A percentile compares a stretch with the other conserved stretches of the same genome.
Evolutionary conservation across 768 basidiomycete genomes (phyloP).

Genomic region (Wakefieldia striispora): DNA sequence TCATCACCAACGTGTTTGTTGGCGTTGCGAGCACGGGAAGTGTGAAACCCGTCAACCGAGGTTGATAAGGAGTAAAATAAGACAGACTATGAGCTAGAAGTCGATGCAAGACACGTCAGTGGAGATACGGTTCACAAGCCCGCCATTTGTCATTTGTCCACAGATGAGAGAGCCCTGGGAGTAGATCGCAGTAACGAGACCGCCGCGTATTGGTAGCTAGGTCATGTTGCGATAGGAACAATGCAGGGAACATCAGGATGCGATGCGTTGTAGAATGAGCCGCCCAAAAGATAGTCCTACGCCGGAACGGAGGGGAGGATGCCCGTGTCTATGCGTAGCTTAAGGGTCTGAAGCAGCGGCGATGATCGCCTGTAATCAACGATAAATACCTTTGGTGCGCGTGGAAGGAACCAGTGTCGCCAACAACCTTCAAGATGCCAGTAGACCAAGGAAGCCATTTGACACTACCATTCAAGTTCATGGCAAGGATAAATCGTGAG

Average conservation of each 20-base stretch:
- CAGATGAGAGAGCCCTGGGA: constrained; percentile 68
- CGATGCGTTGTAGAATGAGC: constrained; percentile 26
- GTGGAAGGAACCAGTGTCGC: too few species aligned
- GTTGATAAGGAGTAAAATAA: constrained; percentile 69
- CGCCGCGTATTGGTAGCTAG: constrained; percentile 74
- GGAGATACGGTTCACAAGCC: constrained; percentile 91
- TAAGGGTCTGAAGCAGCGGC: too few species aligned
- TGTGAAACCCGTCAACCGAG: constrained; percentile 59
- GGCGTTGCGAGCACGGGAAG: constrained; percentile 73
- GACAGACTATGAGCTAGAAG: constrained; percentile 80
- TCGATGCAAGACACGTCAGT: constrained; percentile 91
- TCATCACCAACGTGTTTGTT: constrained; percentile 71
- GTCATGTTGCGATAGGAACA: constrained; percentile 78
- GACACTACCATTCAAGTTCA: too few species aligned
- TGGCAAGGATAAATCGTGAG: too few species aligned
- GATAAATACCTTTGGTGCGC: too few species aligned
- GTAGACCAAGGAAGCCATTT: too few species aligned
- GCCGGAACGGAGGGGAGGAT: too few species aligned
- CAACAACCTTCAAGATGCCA: too few species aligned
- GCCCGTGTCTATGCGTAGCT: too few species aligned
- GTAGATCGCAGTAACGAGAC: constrained; percentile 87
- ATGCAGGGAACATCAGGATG: constrained; percentile 71
- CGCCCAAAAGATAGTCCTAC: too few species aligned
- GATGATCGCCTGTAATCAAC: too few species aligned
- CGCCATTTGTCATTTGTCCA: constrained; percentile 83